Conservation (phyloP, 768 basidiomycete genomes). For the Termitomyces heimii region DNA sequence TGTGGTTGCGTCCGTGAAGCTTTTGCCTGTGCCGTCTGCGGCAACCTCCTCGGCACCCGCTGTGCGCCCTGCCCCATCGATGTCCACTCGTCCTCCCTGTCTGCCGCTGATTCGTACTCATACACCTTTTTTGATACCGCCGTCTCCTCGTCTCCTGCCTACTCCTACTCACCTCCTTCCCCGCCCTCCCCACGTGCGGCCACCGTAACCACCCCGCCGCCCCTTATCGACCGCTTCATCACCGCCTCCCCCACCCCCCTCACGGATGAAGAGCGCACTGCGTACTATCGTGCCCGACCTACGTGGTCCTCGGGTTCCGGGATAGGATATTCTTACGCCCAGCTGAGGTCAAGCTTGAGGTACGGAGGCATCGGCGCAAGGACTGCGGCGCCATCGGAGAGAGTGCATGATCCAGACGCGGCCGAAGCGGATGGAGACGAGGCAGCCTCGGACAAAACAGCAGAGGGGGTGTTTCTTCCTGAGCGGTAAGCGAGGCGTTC, state of each 20-base stretch:
- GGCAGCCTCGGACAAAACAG: constrained; percentile 36
- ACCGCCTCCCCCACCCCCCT: constrained; percentile 31
- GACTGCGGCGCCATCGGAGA: constrained; percentile 2
- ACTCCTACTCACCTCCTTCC: not conserved
- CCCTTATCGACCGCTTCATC: constrained; percentile 28
- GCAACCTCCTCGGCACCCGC: constrained; percentile 59
- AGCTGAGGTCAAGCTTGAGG: not conserved
- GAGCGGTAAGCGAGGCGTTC: constrained; percentile 32
- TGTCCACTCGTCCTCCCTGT: not conserved
- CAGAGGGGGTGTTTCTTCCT: constrained; percentile 35
- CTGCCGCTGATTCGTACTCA: not conserved
- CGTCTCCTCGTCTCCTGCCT: not conserved
- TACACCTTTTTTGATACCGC: not conserved
- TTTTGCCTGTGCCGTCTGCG: constrained; percentile 60
- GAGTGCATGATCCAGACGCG: constrained; percentile 22
- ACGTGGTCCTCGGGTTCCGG: not conserved
- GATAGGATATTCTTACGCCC: not conserved
- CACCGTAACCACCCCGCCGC: not conserved
- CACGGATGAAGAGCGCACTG: constrained; percentile 23
- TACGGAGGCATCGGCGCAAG: not conserved
- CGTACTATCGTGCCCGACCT: constrained; percentile 7
- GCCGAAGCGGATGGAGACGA: constrained; percentile 30
- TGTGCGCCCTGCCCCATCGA: constrained; percentile 29
- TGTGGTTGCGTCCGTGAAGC: constrained; percentile 69
- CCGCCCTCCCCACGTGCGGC: no score